A percentile compares a stretch with the other conserved stretches of the same genome.
These are phyloP conservation scores for Crithidia bombi DNA, from an alignment of 208 protist genomes.

Conservation along the genomic window DNA sequence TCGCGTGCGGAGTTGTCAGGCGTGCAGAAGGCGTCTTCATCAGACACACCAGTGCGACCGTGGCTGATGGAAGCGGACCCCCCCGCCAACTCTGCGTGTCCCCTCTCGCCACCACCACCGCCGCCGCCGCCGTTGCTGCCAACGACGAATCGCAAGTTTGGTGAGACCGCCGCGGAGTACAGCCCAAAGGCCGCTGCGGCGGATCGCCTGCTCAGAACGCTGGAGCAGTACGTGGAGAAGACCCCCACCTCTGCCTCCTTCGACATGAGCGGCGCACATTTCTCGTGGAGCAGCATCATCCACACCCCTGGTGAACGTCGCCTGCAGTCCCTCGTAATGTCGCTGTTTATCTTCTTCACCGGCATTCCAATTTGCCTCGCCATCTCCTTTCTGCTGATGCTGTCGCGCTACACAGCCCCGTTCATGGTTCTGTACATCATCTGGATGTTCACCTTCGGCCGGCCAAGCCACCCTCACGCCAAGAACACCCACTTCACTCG, in stretches of 20 bases:
- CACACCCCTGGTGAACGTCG: constrained; percentile 56
- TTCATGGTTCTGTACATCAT: constrained; percentile 69
- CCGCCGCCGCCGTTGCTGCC: neutral
- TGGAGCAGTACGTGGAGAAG: constrained; percentile 56
- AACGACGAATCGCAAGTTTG: neutral
- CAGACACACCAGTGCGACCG: neutral
- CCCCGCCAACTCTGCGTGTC: neutral
- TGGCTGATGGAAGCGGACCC: constrained; percentile 1
- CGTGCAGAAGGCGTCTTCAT: no score
- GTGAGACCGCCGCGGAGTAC: constrained; percentile 4
- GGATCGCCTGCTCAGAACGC: constrained; percentile 38
- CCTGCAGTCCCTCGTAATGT: constrained; percentile 53
- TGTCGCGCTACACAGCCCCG: constrained; percentile 54
- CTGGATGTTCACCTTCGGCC: constrained; percentile 68
- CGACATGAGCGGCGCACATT: constrained; percentile 24
- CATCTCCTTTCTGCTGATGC: constrained; percentile 41
- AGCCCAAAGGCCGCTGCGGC: constrained; percentile 38
- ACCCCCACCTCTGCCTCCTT: constrained; percentile 33
- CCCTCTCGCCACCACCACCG: neutral
- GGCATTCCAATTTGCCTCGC: constrained; percentile 57
- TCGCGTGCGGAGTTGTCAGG: no score
- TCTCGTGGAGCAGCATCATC: constrained; percentile 52
- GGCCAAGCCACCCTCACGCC: constrained; percentile 47
- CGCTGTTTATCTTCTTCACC: constrained; percentile 75
- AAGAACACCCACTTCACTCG: constrained; percentile 33